Conservation (phyloP, 345 rosid species). For the Jatropha curcas region DNA sequence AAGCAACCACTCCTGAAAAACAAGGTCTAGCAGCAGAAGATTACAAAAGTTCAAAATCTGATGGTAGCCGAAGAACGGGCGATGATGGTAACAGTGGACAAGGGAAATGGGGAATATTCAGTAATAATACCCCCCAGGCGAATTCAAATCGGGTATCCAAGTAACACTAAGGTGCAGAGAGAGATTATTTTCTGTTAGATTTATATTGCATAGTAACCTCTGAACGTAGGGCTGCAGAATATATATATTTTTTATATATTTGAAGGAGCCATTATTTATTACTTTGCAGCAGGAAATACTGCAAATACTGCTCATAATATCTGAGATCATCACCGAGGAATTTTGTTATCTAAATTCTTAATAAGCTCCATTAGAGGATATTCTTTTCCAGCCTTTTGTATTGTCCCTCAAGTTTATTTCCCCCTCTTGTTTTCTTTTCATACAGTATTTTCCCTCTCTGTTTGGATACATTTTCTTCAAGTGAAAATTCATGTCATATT, state of each 20-base stretch:
- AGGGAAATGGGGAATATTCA: constrained; percentile 33
- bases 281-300: neutral
- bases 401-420: too few species aligned
- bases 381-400: too few species aligned
- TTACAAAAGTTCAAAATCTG: constrained; percentile 12
- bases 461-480: too few species aligned
- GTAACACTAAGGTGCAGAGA: neutral
- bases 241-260: neutral
- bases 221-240: neutral
- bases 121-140: constrained; percentile 19
- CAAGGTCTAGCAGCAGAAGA: constrained; percentile 19
- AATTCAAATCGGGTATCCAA: neutral
- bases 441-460: too few species aligned
- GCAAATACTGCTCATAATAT: neutral
- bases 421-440: too few species aligned
- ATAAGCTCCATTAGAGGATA: too few species aligned
- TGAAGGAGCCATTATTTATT: neutral
- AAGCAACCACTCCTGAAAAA: constrained; percentile 17
- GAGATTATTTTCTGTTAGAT: too few species aligned
- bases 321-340: too few species aligned
- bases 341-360: too few species aligned
- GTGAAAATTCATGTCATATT: too few species aligned
- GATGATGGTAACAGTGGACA: constrained; percentile 14
- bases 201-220: neutral
- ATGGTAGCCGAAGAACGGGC: constrained; percentile 12